Evolutionary conservation across 148 eudicot genomes (phyloP), one percentile per base, ranked within the genome.

Genomic region (Fagopyrum homotropicum): DNA sequence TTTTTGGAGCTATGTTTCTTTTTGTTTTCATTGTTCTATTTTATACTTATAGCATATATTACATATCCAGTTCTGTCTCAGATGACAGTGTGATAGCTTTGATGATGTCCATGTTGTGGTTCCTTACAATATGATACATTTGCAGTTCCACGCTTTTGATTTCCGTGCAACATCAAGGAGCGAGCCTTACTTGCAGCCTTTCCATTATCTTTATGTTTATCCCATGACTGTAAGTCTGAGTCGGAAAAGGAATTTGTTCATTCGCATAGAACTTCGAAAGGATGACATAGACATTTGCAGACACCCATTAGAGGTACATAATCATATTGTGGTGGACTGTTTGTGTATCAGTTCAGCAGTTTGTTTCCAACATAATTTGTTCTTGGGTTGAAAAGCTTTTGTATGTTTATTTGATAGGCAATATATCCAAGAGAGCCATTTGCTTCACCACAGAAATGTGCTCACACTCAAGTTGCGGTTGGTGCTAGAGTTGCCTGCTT

Each of bases 111-210:
- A 35, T 63, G 47, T 72, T 74, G 72, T 51, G 55, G 49, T 45
- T 79, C 68, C 9, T 54, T 76, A 60, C 50, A 46, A 69, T 15
- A 73, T 59, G 46, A 72, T 74, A 11, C 52, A 55, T 79, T 63
- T 85, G 80, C 94, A 96, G 99, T 90, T 96, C 82, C 94, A 92
- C 79, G 99, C 98, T 17, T 96, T 96, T 80, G 99, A 96, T 83
- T 96, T 96, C 77, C 99, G 98, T 75, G 88, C 86, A 77, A 92
- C 89, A 74, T 84, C 91, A n/a, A 96, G 98, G 87, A 96, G 91
- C 70, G 99, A 96, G 86, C 99, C 99, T 40, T 96, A 92, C 85
- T 81, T 96, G 86, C 98, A 96, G 77, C 98, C 89, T 77, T 96
- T 96, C 79, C 99, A 96, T 80, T 92, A 92, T 81, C 98, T 96